Conservation (phyloP, 73 alveolate species). For the Tetrahymena elliotti region DNA sequence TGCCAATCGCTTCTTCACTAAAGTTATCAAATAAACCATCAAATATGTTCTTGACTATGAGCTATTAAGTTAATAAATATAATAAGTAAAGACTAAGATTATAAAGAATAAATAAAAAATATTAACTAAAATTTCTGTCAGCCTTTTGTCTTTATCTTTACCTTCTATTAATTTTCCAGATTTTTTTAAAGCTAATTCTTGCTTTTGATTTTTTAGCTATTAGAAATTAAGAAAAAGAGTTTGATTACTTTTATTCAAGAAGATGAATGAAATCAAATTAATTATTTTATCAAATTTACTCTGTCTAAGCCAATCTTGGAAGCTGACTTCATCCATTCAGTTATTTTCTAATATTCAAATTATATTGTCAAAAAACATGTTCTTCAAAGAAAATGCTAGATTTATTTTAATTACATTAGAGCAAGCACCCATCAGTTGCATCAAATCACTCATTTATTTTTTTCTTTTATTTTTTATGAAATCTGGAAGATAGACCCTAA, state of each 20-base stretch:
- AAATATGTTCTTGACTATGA: background rate
- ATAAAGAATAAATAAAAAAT: background rate
- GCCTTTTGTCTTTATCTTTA: background rate
- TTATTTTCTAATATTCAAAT: background rate
- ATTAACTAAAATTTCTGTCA: background rate
- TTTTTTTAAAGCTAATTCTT: background rate
- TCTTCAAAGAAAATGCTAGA: too few relatives aligned
- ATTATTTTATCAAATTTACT: background rate
- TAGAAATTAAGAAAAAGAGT: background rate
- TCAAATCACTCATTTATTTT: background rate
- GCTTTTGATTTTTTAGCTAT: background rate
- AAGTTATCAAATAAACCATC: background rate
- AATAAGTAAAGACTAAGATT: background rate
- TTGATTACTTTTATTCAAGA: background rate
- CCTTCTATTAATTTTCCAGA: background rate
- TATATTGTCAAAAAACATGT: background rate
- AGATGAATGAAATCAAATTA: background rate
- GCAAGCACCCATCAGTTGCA: background rate
- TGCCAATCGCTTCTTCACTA: background rate
- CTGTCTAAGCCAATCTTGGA: background rate
- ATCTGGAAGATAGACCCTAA: background rate
- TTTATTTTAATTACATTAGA: background rate
- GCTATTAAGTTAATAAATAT: background rate
- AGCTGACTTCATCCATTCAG: background rate
- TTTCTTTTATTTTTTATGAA: background rate